A percentile compares a stretch with the other conserved stretches of the same genome.
These are phyloP conservation scores for Rhizomucor pusillus DNA, from an alignment of 371 early-diverging fungal genomes.

Conservation along the genomic window DNA sequence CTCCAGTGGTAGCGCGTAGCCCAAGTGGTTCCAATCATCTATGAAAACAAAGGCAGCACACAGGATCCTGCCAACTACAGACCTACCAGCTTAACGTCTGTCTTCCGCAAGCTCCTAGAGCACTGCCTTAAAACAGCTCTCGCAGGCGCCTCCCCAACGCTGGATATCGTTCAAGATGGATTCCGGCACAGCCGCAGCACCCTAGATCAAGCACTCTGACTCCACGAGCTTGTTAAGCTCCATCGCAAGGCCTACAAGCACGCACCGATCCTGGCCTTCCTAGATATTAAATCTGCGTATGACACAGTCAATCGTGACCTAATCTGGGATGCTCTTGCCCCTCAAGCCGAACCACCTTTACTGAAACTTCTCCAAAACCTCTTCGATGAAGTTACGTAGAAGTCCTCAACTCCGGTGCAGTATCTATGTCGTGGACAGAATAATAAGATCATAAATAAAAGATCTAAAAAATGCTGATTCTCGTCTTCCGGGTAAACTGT, in stretches of 20 bases:
- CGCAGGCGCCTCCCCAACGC: background rate
- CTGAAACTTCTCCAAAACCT: conserved; percentile 9
- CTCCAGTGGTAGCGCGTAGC: conserved; percentile 30
- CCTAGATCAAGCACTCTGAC: conserved; percentile 22
- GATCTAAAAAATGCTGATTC: too few relatives aligned
- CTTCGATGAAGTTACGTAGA: conserved; percentile 14
- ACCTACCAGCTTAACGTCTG: conserved; percentile 16
- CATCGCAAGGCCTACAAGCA: background rate
- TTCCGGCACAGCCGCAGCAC: conserved; percentile 17
- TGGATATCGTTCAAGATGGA: conserved; percentile 23
- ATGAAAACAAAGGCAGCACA: conserved; percentile 19
- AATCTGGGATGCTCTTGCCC: conserved; percentile 10
- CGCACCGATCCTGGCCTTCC: conserved; percentile 13
- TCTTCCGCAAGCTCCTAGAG: conserved; percentile 19
- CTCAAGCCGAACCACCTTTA: background rate
- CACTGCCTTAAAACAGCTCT: conserved; percentile 5
- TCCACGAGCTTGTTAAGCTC: conserved; percentile 12
- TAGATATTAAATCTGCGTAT: conserved; percentile 26
- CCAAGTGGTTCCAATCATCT: conserved; percentile 20
- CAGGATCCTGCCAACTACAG: conserved; percentile 15
- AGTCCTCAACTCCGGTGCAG: too few relatives aligned
- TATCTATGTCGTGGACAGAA: too few relatives aligned
- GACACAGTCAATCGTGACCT: conserved; percentile 13
- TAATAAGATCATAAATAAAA: too few relatives aligned
- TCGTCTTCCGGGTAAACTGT: too few relatives aligned